These are phyloP conservation scores for Diaporthe ilicicola DNA, from an alignment of 2,329 filamentous ascomycete species.

Conservation along the genomic window DNA sequence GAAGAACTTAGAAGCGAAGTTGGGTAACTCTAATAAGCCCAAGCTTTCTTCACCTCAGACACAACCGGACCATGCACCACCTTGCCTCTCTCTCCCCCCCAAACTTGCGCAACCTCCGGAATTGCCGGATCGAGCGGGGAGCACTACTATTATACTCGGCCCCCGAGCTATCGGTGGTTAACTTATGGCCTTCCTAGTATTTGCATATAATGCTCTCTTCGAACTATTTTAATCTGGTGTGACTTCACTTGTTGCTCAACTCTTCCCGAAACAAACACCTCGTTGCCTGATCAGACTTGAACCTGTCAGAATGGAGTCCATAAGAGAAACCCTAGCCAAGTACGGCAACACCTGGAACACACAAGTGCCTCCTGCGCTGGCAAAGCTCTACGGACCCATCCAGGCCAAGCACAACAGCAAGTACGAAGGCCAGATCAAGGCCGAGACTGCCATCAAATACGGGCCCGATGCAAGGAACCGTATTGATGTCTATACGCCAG, in stretches of 20 bases:
- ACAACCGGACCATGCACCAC: neutral
- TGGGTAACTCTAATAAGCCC: no score
- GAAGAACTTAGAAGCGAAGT: no score
- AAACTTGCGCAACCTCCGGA: neutral
- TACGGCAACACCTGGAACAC: slow-evolving; percentile 28
- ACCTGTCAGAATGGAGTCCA: slow-evolving; percentile 26
- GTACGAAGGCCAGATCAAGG: slow-evolving; percentile 22
- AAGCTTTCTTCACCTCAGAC: neutral
- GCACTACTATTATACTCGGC: neutral
- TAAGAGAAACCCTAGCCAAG: slow-evolving; percentile 28
- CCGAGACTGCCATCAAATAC: slow-evolving; percentile 34
- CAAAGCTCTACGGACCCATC: slow-evolving; percentile 25
- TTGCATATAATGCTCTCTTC: neutral
- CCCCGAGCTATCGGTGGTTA: neutral
- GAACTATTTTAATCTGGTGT: neutral
- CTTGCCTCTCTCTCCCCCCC: neutral
- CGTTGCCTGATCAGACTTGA: neutral
- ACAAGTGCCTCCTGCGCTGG: slow-evolving; percentile 8
- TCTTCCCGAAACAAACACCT: neutral
- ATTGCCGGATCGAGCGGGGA: neutral
- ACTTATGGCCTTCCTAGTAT: no score
- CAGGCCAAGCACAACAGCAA: slow-evolving; percentile 25
- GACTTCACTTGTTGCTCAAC: no score
- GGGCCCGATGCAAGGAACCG: slow-evolving; percentile 31
- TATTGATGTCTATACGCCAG: slow-evolving; percentile 33